Conservation (phyloP, 1,284 basidiomycete genomes). For the Trichosporon sp. region DNA sequence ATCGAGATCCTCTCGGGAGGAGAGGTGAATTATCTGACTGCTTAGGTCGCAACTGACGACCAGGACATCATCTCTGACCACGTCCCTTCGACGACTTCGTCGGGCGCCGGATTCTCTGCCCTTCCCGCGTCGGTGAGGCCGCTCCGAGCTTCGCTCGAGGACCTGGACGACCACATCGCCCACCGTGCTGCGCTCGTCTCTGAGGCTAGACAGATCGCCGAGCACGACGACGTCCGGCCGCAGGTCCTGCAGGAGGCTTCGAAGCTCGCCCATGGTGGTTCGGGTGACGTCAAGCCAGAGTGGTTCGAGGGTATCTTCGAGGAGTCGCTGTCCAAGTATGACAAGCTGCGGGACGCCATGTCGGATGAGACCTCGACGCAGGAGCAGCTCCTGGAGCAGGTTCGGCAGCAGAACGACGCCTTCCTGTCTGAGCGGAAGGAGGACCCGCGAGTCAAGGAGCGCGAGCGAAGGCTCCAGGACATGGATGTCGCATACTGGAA, state of each 20-base stretch:
- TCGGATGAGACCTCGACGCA: constrained; percentile 67
- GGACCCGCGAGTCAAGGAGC: constrained; percentile 74
- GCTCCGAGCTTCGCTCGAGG: constrained; percentile 76
- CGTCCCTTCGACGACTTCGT: constrained; percentile 45
- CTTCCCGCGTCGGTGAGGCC: constrained; percentile 63
- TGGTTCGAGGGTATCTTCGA: constrained; percentile 85
- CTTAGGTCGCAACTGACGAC: not conserved
- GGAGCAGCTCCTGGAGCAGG: constrained; percentile 65
- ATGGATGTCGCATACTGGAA: constrained; percentile 86
- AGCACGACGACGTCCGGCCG: constrained; percentile 74
- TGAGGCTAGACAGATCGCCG: constrained; percentile 67
- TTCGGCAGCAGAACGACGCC: constrained; percentile 72
- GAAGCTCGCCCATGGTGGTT: constrained; percentile 60
- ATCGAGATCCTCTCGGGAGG: constrained; percentile 72
- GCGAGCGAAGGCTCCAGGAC: constrained; percentile 83
- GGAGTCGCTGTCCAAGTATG: constrained; percentile 77
- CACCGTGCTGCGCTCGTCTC: constrained; percentile 67
- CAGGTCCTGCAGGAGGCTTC: constrained; percentile 69
- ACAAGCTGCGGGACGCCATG: constrained; percentile 70
- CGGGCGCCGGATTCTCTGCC: constrained; percentile 35
- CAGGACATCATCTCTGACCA: constrained; percentile 70
- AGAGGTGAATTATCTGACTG: constrained; percentile 61
- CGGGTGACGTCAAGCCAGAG: constrained; percentile 73
- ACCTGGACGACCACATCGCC: constrained; percentile 72
- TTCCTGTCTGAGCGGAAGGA: constrained; percentile 79